Percentiles rank a stretch among this genome's conserved stretches.
Conservation (phyloP, 1,284 basidiomycete species). For the Sanghuangporus weigelae region DNA sequence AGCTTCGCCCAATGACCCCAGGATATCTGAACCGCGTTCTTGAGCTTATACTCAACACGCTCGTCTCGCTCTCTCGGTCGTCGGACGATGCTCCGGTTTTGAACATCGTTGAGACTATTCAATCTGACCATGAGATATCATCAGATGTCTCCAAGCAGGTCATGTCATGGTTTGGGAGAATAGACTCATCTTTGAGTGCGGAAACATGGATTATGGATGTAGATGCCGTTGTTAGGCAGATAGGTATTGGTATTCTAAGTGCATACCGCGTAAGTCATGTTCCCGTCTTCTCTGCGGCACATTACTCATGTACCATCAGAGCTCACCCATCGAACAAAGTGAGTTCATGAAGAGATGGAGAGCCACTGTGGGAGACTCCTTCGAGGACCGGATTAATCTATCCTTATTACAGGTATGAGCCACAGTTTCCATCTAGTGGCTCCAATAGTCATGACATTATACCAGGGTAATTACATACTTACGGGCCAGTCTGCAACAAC, state of each 20-base stretch:
- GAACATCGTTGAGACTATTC: conserved; percentile 51
- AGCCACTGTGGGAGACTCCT: conserved; percentile 67
- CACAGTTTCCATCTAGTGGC: not conserved
- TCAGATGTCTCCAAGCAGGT: conserved; percentile 59
- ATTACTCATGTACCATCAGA: conserved; percentile 30
- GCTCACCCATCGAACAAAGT: conserved; percentile 48
- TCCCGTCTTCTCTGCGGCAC: not conserved
- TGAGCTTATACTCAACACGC: conserved; percentile 63
- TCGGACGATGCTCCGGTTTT: conserved; percentile 45
- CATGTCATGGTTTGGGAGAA: conserved; percentile 73
- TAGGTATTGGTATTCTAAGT: conserved; percentile 69
- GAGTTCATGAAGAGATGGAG: conserved; percentile 67
- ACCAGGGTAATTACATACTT: conserved; percentile 68
- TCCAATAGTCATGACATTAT: conserved; percentile 5
- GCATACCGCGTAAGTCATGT: conserved; percentile 48
- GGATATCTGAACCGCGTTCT: conserved; percentile 65
- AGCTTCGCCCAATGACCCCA: conserved; percentile 64
- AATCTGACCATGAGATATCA: conserved; percentile 70
- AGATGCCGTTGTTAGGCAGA: conserved; percentile 51
- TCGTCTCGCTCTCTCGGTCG: conserved; percentile 54
- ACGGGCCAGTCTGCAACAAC: conserved; percentile 28
- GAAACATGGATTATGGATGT: conserved; percentile 63
- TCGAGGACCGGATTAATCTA: conserved; percentile 53
- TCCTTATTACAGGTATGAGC: conserved; percentile 57
- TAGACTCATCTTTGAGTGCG: conserved; percentile 23